Percentiles rank a stretch among this genome's conserved stretches.
Conservation (phyloP, 352 stramenopile species). For the Phytophthora cajani region DNA sequence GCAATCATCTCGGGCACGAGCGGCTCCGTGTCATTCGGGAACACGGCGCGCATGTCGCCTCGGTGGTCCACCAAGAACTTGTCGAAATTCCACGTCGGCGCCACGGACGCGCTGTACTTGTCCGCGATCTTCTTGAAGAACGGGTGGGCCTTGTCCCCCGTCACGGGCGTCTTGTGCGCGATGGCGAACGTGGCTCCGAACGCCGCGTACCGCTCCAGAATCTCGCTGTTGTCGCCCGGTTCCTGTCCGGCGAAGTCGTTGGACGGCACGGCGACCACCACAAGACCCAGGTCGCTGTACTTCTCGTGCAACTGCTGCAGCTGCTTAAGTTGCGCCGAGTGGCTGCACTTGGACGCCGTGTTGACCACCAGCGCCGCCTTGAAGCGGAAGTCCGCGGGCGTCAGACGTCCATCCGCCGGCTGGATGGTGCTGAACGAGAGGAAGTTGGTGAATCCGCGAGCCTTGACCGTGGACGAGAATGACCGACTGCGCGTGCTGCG, state of each 20-base stretch:
- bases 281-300: conserved; percentile 49
- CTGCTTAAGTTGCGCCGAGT: conserved; percentile 54
- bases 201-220: conserved; percentile 52
- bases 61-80: conserved; percentile 78
- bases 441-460: conserved; percentile 50
- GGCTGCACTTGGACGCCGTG: conserved; percentile 68
- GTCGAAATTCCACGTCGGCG: conserved; percentile 85
- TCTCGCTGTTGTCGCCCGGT: conserved; percentile 47
- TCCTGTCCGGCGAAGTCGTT: conserved; percentile 76
- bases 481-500: not conserved
- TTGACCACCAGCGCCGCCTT: conserved; percentile 73
- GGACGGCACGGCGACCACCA: conserved; percentile 69
- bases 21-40: conserved; percentile 78
- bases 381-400: conserved; percentile 39
- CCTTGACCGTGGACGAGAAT: conserved; percentile 14
- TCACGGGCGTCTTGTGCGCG: conserved; percentile 54
- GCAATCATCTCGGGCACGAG: conserved; percentile 61
- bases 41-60: conserved; percentile 71
- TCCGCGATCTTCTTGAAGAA: conserved; percentile 73
- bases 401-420: conserved; percentile 39
- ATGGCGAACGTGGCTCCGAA: conserved; percentile 66
- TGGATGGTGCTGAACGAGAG: conserved; percentile 57
- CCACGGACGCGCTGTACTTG: conserved; percentile 71
- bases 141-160: conserved; percentile 53
- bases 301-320: conserved; percentile 63